Evolutionary conservation across 2,329 filamentous ascomycete genomes (phyloP), one percentile per base, ranked within the genome.

Genomic region (Salinomyces thailandicus): DNA sequence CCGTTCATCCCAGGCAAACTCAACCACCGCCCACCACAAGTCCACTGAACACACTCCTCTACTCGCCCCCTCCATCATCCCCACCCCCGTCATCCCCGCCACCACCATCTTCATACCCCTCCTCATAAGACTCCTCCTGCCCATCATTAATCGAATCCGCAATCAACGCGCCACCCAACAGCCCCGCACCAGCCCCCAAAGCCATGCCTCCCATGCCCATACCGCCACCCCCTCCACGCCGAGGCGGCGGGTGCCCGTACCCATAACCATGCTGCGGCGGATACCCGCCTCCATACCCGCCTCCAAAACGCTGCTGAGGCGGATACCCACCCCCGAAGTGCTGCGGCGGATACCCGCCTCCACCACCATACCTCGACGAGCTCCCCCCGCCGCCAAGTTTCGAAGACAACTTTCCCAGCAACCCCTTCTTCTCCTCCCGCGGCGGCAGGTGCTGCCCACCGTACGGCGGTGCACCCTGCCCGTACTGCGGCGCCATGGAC

Each of bases 121-220:
- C 41, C 15, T 36, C 31, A 34, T 37, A 38, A 26, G 16, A 40
- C 42, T n/a, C 38, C 42, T 16, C 39, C 33, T 17, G 30, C 35
- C 2, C 37, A 46, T 82, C 61, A 31, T 71, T 57, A 42, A 79
- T 39, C 4, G 49, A 73, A 38, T 81, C 63, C 34, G 87, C 68
- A 1, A 93, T 60, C 51, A 93, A 44, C 43, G 76, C 73, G 37
- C 86, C 86, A 49, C 85, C 87, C 1, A 94, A 51, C 55, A 94
- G 54, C 59, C 86, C 86, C 45, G 81, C 86, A 48, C 85, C 86
- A 3, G 84, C 60, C 63, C 86, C 86, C 29, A 93, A 64, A 15
- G 83, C 83, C 6, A 79, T 76, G 35, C 83, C 85, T 1, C 71
- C 75, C 41, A 73, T 69, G n/a, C 84, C 83, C 62, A 89, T 66